Evolutionary conservation across 148 eudicot species (phyloP).

Genomic region (Polygonum maritimum): DNA sequence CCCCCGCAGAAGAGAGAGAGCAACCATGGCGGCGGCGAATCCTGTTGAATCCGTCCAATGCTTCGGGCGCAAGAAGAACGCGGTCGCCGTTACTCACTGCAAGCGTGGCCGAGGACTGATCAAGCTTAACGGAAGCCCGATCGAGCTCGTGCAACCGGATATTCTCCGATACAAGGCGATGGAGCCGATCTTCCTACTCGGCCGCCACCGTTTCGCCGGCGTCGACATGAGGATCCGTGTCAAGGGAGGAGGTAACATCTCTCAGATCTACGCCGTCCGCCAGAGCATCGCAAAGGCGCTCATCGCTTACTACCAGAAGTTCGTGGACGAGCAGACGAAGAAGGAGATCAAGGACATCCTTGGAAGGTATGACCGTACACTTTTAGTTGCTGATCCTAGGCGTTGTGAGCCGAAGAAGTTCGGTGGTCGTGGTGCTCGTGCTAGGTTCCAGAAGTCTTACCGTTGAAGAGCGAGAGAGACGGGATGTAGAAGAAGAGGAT

Average conservation of each 20-base stretch:
- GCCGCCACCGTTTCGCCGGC: slow-evolving; percentile 25
- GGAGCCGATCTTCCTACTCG: slow-evolving; percentile 27
- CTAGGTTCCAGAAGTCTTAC: slow-evolving; percentile 31
- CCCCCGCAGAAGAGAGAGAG: background rate
- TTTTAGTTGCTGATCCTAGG: slow-evolving; percentile 28
- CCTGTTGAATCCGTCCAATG: slow-evolving; percentile 24
- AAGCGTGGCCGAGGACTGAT: slow-evolving; percentile 22
- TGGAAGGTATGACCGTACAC: slow-evolving; percentile 25
- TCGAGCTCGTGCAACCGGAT: slow-evolving; percentile 26
- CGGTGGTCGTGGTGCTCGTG: slow-evolving; percentile 31
- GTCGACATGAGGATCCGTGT: slow-evolving; percentile 29
- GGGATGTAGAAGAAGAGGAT: background rate
- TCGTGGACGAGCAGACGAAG: slow-evolving; percentile 29
- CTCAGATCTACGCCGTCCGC: slow-evolving; percentile 29
- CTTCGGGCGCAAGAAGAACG: slow-evolving; percentile 32
- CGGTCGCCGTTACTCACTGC: slow-evolving; percentile 32
- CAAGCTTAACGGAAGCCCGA: slow-evolving; percentile 25
- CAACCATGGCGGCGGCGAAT: slow-evolving; percentile 18
- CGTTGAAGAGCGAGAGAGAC: slow-evolving; percentile 24
- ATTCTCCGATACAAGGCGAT: slow-evolving; percentile 28
- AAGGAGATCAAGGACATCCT: slow-evolving; percentile 28
- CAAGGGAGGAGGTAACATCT: slow-evolving; percentile 26
- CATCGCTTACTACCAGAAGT: slow-evolving; percentile 29
- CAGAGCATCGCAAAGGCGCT: slow-evolving; percentile 26
- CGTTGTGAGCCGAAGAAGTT: slow-evolving; percentile 35